phyloP scores from a whole-genome alignment of 1,284 basidiomycete genomes.

The Tilletia indica region DNA sequence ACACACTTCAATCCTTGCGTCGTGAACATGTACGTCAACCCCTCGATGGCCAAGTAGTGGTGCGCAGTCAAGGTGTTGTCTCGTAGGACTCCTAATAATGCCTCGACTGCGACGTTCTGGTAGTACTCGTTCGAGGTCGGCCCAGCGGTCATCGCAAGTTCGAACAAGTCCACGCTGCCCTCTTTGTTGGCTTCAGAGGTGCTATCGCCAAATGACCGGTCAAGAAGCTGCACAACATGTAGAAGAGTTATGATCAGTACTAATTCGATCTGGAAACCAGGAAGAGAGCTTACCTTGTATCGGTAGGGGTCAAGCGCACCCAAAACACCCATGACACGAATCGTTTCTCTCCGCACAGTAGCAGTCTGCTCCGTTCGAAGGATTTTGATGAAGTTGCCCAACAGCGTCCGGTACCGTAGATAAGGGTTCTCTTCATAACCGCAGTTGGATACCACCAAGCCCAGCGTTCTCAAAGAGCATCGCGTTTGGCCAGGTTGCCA shows the following conservation, averaged over 20 bases:
- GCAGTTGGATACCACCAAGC: conserved; percentile 92
- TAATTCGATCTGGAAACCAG: not conserved
- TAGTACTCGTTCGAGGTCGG: conserved; percentile 80
- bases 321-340: conserved; percentile 91
- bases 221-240: conserved; percentile 63
- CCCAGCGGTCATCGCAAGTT: conserved; percentile 61
- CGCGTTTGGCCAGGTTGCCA: conserved; percentile 60
- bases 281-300: conserved; percentile 61
- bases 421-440: conserved; percentile 91
- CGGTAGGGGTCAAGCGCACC: conserved; percentile 97
- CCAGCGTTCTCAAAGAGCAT: conserved; percentile 92
- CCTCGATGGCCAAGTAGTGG: conserved; percentile 86
- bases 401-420: conserved; percentile 82
- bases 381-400: conserved; percentile 83
- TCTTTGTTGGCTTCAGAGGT: conserved; percentile 58
- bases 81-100: conserved; percentile 81
- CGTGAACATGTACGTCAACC: conserved; percentile 99
- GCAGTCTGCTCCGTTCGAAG: conserved; percentile 77
- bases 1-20: conserved; percentile 96
- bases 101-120: conserved; percentile 90
- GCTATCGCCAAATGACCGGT: conserved; percentile 72
- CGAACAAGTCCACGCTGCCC: conserved; percentile 63
- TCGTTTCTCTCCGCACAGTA: conserved; percentile 71
- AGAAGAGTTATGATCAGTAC: not conserved
- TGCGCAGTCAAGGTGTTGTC: conserved; percentile 60